These are phyloP conservation scores for Setaria viridis DNA, from an alignment of 202 grass and related monocot species.

Conservation along the genomic window DNA sequence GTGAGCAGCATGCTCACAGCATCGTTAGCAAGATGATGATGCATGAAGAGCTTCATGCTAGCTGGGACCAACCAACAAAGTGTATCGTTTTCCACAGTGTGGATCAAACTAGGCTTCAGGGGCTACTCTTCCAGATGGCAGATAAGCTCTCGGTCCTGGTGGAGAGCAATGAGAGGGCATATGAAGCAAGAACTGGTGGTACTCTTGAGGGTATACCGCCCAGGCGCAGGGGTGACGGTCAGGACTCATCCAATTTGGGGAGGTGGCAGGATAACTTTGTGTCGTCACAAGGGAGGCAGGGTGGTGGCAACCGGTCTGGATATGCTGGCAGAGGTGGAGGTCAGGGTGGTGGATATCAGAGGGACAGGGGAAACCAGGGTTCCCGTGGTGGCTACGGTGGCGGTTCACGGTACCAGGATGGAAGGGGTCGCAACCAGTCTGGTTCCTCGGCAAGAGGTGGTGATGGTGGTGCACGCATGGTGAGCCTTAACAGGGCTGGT, in stretches of 20 bases:
- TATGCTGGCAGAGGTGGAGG: conserved; percentile 66
- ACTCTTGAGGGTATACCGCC: conserved; percentile 75
- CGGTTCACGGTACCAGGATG: conserved; percentile 70
- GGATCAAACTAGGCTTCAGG: conserved; percentile 85
- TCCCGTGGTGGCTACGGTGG: conserved; percentile 61
- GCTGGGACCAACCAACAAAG: conserved; percentile 85
- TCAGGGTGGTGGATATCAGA: conserved; percentile 62
- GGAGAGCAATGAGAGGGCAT: conserved; percentile 87
- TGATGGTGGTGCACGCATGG: conserved; percentile 75
- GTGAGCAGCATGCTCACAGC: conserved; percentile 67
- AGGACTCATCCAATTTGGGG: conserved; percentile 60
- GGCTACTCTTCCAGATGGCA: conserved; percentile 82
- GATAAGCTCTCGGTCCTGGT: conserved; percentile 84
- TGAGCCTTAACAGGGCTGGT: conserved; percentile 74
- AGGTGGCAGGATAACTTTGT: conserved; percentile 87
- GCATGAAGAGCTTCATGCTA: conserved; percentile 81
- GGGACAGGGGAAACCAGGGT: conserved; percentile 56
- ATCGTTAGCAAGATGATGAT: conserved; percentile 96
- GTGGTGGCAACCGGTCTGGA: conserved; percentile 65
- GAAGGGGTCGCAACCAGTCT: conserved; percentile 44
- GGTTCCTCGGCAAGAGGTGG: conserved; percentile 53
- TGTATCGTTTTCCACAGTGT: conserved; percentile 87
- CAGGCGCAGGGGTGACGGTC: conserved; percentile 68
- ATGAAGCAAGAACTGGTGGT: conserved; percentile 85
- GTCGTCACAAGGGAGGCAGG: conserved; percentile 59